These are phyloP conservation scores for Fraxinus velutina DNA, from an alignment of 305 asterid species.

Conservation along the genomic window DNA sequence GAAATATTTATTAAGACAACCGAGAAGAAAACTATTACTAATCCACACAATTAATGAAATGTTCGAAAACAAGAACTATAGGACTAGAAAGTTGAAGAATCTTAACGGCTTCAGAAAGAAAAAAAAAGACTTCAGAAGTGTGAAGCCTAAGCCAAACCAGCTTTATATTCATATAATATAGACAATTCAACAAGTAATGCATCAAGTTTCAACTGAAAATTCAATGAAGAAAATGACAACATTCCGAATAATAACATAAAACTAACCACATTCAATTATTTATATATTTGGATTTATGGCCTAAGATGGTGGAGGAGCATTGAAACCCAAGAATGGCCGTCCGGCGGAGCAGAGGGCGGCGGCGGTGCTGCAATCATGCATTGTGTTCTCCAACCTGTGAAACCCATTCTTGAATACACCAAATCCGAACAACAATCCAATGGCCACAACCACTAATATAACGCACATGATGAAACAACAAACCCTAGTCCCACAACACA, in stretches of 20 bases:
- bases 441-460: neutral
- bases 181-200: neutral
- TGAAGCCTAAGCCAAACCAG: neutral
- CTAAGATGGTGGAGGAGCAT: slow-evolving; percentile 2
- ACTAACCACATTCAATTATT: neutral
- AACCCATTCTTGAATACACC: slow-evolving; percentile 9
- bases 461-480: neutral
- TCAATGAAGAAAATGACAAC: neutral
- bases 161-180: neutral
- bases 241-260: neutral
- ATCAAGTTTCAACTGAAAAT: neutral
- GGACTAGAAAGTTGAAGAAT: neutral
- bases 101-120: neutral
- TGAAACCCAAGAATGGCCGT: slow-evolving; percentile 9
- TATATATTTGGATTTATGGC: neutral
- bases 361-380: neutral
- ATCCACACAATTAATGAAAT: neutral
- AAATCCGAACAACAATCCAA: slow-evolving; percentile 6
- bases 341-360: neutral
- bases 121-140: too few species aligned
- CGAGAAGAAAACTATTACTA: neutral
- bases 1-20: neutral
- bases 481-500: slow-evolving; percentile 1
- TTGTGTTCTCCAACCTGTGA: slow-evolving; percentile 6
- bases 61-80: neutral